Percentiles rank a stretch among this genome's conserved stretches.
These are phyloP conservation scores for Incumbomyces delicatus DNA, from an alignment of 2,329 filamentous ascomycete genomes.

Conservation along the genomic window DNA sequence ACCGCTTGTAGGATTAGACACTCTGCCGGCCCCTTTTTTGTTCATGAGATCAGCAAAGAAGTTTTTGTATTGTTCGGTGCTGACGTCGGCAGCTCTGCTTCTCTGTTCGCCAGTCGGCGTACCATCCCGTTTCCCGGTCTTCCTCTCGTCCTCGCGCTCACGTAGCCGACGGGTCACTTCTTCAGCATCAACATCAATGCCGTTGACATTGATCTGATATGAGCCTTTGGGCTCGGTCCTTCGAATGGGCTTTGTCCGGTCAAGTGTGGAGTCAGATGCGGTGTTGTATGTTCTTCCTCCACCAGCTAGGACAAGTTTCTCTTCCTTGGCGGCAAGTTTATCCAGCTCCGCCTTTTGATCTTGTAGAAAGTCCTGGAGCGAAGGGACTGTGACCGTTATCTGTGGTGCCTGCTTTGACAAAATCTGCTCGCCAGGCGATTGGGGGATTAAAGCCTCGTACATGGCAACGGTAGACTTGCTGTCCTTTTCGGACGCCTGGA, in stretches of 20 bases:
- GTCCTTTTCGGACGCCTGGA: constrained; percentile 22
- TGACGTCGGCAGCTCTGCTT: neutral
- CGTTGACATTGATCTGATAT: constrained; percentile 96
- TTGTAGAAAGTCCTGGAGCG: constrained; percentile 68
- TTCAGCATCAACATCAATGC: constrained; percentile 90
- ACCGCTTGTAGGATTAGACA: neutral
- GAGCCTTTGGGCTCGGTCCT: constrained; percentile 79
- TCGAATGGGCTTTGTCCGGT: constrained; percentile 12
- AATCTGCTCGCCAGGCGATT: constrained; percentile 24
- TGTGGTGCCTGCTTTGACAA: constrained; percentile 24
- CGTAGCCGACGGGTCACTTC: constrained; percentile 38
- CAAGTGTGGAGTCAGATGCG: neutral
- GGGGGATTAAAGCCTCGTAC: constrained; percentile 3
- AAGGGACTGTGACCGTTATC: constrained; percentile 47
- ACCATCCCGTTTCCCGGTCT: constrained; percentile 1
- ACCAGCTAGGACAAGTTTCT: constrained; percentile 27
- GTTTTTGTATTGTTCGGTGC: constrained; percentile 2
- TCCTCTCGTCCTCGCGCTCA: constrained; percentile 16
- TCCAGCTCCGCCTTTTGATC: constrained; percentile 70
- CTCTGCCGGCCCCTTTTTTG: neutral
- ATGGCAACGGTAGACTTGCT: constrained; percentile 11
- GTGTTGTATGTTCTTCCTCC: constrained; percentile 2
- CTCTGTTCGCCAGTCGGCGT: neutral
- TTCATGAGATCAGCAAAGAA: constrained; percentile 6
- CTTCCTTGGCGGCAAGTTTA: constrained; percentile 47